Conservation (phyloP, 176 grass and related monocot species). For the Eleusine indica region DNA sequence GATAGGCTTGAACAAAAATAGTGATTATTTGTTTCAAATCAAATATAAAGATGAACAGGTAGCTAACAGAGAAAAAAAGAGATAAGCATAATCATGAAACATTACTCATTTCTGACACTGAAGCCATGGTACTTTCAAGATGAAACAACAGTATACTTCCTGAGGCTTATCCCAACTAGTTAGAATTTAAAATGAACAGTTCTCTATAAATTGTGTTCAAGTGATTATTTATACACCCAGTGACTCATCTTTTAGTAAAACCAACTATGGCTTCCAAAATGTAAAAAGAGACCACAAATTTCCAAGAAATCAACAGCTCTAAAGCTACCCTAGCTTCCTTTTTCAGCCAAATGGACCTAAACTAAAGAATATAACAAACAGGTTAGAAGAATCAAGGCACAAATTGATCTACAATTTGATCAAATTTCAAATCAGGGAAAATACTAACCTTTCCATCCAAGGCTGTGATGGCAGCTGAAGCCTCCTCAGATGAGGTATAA, state of each 20-base stretch:
- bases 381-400: background rate
- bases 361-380: background rate
- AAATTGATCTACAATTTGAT: background rate
- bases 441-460: slow-evolving; percentile 76
- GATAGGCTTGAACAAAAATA: background rate
- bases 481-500: slow-evolving; percentile 73
- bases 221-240: background rate
- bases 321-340: background rate
- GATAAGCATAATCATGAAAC: background rate
- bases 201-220: background rate
- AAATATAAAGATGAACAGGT: background rate
- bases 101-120: background rate
- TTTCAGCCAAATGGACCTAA: background rate
- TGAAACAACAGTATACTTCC: background rate
- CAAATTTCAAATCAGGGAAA: background rate
- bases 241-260: background rate
- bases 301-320: background rate
- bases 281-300: background rate
- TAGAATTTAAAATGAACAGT: background rate
- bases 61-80: background rate
- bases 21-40: no score
- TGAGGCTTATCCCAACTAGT: background rate
- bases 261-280: background rate
- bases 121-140: background rate
- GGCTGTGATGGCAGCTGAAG: slow-evolving; percentile 76